Percentiles rank a stretch among this genome's conserved stretches.
These are phyloP conservation scores for Leavenworthia alabamica DNA, from an alignment of 345 rosid genomes.

Conservation along the genomic window DNA sequence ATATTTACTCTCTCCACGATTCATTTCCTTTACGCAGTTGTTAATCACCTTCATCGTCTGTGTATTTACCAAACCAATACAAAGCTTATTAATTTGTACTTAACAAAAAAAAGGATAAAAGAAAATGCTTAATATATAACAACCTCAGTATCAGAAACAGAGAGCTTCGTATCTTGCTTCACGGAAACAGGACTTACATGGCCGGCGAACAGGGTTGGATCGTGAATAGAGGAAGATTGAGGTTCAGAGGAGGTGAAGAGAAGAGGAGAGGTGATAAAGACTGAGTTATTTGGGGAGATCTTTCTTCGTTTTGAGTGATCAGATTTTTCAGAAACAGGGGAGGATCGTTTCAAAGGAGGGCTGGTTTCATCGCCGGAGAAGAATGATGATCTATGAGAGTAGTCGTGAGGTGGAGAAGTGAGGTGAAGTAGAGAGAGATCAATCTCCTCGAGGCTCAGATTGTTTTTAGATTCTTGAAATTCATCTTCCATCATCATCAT, in stretches of 20 bases:
- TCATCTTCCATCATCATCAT: slow-evolving; percentile 20
- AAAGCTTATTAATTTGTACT: not conserved
- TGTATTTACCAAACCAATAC: not conserved
- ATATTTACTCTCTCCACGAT: slow-evolving; percentile 11
- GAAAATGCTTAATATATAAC: not conserved
- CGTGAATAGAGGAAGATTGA: not conserved
- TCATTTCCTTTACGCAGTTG: not conserved
- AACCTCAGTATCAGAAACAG: slow-evolving; percentile 11
- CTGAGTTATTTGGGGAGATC: slow-evolving; percentile 1
- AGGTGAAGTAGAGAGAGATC: slow-evolving; percentile 31
- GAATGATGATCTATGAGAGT: not conserved
- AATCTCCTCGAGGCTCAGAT: slow-evolving; percentile 19
- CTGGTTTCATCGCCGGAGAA: slow-evolving; percentile 6
- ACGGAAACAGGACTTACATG: not conserved
- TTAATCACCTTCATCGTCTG: slow-evolving; percentile 15
- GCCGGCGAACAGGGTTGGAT: not conserved
- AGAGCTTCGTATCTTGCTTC: slow-evolving; percentile 16
- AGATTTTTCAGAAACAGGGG: slow-evolving; percentile 26
- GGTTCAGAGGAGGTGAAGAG: slow-evolving; percentile 1
- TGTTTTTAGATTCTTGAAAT: too few species aligned
- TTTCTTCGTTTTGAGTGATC: slow-evolving; percentile 23
- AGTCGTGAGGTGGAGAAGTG: slow-evolving; percentile 21
- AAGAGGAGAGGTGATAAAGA: slow-evolving; percentile 12
- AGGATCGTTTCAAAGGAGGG: slow-evolving; percentile 24
- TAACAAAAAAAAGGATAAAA: not conserved